Base-by-base conservation (phyloP, 257 asterid species). In the Avicennia marina region DNA sequence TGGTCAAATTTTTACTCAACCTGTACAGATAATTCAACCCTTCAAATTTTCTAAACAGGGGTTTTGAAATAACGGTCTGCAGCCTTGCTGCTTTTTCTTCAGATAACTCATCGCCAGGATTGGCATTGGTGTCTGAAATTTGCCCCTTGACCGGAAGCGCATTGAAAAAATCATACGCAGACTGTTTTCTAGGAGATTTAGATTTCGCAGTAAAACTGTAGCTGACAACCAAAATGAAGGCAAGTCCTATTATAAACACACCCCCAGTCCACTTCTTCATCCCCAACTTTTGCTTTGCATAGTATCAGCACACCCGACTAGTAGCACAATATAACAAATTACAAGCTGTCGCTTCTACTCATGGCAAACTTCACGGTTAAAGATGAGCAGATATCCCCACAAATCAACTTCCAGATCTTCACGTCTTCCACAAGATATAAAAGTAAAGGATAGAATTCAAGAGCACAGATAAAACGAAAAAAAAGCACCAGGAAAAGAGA, bases 191-290 rank as follows among this genome's bases (percentile, higher is more conserved):
- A 0, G 87, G 67, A 34, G 81, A 36, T 44, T 62, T 56, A 40
- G 79, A 39, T 77, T 80, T 86, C 6, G 69, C 75, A 24, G 73
- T 60, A 18, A 71, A 74, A 40, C 68, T 68, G 57, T 84, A 81
- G 58, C 86, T 80, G 57, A 79, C 58, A 43, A 86, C 6, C 71
- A 86, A 65, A 63, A 84, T 41, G 9, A 80, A 62, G 58, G 84
- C 83, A 62, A 86, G 90, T 56, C 52, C 72, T 19, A 71, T 2
- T 39, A 90, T 81, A 46, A 86, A 60, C 57, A 81, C 67, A 12
- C 83, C 85, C 52, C 93, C 95, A 13, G 72, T 74, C 94, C 90
- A 90, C 72, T 72, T 86, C 88, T 80, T 89, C 95, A 82, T 89
- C 58, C 74, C 80, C 62, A 48, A 63, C 40, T 40, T 26, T 25